These are phyloP conservation scores for Boletus huronensis DNA, from an alignment of 768 basidiomycete species.

Conservation along the genomic window DNA sequence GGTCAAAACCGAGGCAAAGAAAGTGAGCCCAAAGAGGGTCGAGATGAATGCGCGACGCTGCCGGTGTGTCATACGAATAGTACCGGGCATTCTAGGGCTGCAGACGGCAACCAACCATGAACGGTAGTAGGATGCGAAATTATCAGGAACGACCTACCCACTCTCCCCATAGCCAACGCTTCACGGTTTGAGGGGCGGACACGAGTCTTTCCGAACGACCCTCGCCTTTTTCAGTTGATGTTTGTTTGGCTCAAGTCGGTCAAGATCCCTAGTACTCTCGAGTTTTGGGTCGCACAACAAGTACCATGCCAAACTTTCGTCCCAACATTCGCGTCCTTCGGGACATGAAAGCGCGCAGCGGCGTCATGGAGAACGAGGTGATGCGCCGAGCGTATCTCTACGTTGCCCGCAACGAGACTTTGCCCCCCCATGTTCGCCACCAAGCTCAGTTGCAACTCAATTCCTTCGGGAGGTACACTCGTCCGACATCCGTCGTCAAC, in stretches of 20 bases:
- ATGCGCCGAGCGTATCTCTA: constrained; percentile 87
- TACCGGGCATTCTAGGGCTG: constrained; percentile 57
- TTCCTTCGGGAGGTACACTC: constrained; percentile 76
- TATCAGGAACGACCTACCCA: constrained; percentile 12
- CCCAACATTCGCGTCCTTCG: constrained; percentile 57
- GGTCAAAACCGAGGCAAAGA: constrained; percentile 72
- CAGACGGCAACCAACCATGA: constrained; percentile 47
- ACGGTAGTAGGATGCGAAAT: not conserved
- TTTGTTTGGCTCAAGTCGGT: constrained; percentile 18
- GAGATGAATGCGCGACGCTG: constrained; percentile 73
- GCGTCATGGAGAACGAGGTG: constrained; percentile 73
- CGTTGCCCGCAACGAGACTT: constrained; percentile 86
- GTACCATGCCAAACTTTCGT: constrained; percentile 28
- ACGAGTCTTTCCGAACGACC: not conserved
- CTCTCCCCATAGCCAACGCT: constrained; percentile 26
- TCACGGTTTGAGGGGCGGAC: not conserved
- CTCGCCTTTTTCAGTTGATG: no score
- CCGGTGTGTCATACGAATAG: constrained; percentile 51
- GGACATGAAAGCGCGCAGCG: constrained; percentile 73
- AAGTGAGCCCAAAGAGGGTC: constrained; percentile 76
- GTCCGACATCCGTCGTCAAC: constrained; percentile 87
- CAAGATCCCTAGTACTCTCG: no score
- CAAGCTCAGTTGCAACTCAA: constrained; percentile 94
- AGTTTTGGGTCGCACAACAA: not conserved
- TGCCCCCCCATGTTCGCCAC: constrained; percentile 87